Percentiles rank a stretch among this genome's conserved stretches.
Conservation (phyloP, 768 basidiomycete genomes). For the Boletus vinaceobasis region DNA sequence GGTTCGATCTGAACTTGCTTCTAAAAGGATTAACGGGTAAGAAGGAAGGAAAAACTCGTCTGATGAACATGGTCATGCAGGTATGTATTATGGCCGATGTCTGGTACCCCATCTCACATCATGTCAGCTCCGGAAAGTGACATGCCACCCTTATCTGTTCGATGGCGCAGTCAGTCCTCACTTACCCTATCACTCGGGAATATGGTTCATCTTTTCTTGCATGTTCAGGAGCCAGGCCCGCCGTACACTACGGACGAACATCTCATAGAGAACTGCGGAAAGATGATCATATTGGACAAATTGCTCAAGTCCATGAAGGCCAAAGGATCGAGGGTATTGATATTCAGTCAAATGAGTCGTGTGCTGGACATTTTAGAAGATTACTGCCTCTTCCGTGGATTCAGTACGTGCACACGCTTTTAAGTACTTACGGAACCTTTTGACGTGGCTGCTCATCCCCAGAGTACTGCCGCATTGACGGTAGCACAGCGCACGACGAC, state of each 20-base stretch:
- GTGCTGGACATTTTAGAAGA: slow-evolving; percentile 95
- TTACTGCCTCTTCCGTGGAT: slow-evolving; percentile 88
- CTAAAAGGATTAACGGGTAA: slow-evolving; percentile 82
- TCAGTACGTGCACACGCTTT: slow-evolving; percentile 53
- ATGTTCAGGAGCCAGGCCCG: slow-evolving; percentile 83
- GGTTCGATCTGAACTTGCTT: background rate
- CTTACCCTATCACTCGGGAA: background rate
- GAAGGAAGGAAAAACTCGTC: slow-evolving; percentile 95
- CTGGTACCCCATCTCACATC: background rate
- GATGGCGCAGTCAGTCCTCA: slow-evolving; percentile 70
- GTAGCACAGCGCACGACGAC: slow-evolving; percentile 93
- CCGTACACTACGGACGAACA: slow-evolving; percentile 99
- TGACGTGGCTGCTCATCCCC: slow-evolving; percentile 1
- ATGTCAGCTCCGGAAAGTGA: slow-evolving; percentile 68
- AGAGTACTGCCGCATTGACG: slow-evolving; percentile 98
- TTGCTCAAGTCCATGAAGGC: slow-evolving; percentile 81
- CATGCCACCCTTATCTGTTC: slow-evolving; percentile 88
- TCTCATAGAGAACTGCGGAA: slow-evolving; percentile 88
- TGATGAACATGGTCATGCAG: slow-evolving; percentile 99
- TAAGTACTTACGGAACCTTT: background rate
- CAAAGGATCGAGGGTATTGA: slow-evolving; percentile 92
- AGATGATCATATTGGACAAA: slow-evolving; percentile 98
- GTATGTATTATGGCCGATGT: slow-evolving; percentile 32
- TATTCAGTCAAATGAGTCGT: slow-evolving; percentile 99
- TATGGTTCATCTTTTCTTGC: background rate